Evolutionary conservation across 768 basidiomycete genomes (phyloP).

Genomic region (Boletus rex-veris): DNA sequence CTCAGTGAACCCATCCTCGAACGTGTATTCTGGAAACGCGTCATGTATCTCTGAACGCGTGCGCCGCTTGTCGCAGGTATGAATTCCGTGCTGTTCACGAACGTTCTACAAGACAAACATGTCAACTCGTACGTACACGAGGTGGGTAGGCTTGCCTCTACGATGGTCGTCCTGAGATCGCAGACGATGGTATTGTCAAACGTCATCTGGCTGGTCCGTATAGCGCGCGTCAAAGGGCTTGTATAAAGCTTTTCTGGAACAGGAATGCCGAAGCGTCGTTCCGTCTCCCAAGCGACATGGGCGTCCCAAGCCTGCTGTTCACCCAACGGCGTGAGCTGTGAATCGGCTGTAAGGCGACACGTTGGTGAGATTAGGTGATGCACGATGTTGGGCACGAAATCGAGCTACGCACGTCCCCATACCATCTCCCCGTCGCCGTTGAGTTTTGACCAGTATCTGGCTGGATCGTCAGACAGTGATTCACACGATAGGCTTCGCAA

Average conservation of each 20-base stretch:
- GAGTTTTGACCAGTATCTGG: slow-evolving; percentile 45
- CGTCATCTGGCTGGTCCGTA: slow-evolving; percentile 50
- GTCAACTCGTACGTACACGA: background rate
- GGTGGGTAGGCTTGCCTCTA: slow-evolving; percentile 43
- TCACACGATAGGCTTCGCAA: too few species aligned
- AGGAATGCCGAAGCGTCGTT: background rate
- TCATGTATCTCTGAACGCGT: slow-evolving; percentile 38
- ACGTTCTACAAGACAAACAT: slow-evolving; percentile 43
- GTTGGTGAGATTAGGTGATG: background rate
- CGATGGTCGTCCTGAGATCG: slow-evolving; percentile 34
- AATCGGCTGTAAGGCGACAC: slow-evolving; percentile 14
- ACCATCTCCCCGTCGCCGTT: slow-evolving; percentile 49
- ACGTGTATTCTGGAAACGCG: slow-evolving; percentile 42
- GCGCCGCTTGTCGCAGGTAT: slow-evolving; percentile 68
- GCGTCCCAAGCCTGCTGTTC: slow-evolving; percentile 45
- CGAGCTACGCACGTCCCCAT: slow-evolving; percentile 56
- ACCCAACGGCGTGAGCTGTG: slow-evolving; percentile 55
- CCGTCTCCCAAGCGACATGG: background rate
- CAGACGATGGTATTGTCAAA: slow-evolving; percentile 39
- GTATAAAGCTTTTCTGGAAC: slow-evolving; percentile 1
- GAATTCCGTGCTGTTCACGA: slow-evolving; percentile 58
- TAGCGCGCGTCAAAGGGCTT: slow-evolving; percentile 54
- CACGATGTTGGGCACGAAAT: background rate
- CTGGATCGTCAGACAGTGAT: background rate
- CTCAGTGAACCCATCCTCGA: slow-evolving; percentile 58